These are phyloP conservation scores for Claviceps maximensis DNA, from an alignment of 2,329 filamentous ascomycete genomes.

Conservation along the genomic window DNA sequence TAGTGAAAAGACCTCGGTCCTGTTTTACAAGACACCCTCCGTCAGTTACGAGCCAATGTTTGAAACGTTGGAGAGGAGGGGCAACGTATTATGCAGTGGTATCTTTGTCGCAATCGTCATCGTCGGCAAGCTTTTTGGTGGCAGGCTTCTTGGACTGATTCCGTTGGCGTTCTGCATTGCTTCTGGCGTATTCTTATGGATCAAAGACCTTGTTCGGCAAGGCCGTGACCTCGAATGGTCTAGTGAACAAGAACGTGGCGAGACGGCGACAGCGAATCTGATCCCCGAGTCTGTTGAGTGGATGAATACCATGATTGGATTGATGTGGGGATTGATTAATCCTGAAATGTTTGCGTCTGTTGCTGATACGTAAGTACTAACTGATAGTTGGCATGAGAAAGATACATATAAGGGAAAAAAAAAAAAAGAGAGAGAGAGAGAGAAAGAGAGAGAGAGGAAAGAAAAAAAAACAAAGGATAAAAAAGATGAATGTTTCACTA, in stretches of 20 bases:
- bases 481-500: not conserved
- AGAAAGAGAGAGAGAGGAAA: not conserved
- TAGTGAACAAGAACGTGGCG: slow-evolving; percentile 70
- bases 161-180: slow-evolving; percentile 58
- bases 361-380: slow-evolving; percentile 55
- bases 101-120: slow-evolving; percentile 65
- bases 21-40: slow-evolving; percentile 88
- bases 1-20: slow-evolving; percentile 89
- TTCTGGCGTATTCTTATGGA: slow-evolving; percentile 77
- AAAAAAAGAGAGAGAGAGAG: too few species aligned
- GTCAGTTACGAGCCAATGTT: slow-evolving; percentile 88
- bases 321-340: slow-evolving; percentile 85
- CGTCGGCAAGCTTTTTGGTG: slow-evolving; percentile 68
- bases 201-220: slow-evolving; percentile 72
- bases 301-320: slow-evolving; percentile 79
- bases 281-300: slow-evolving; percentile 89
- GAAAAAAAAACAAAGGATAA: too few species aligned
- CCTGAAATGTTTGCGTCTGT: slow-evolving; percentile 89
- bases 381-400: not conserved
- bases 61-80: slow-evolving; percentile 57
- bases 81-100: slow-evolving; percentile 53
- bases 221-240: slow-evolving; percentile 80
- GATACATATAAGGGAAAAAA: not conserved
- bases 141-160: slow-evolving; percentile 60
- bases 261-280: slow-evolving; percentile 75